Evolutionary conservation across 2,329 filamentous ascomycete species (phyloP), one percentile per base, ranked within the genome.

Genomic region (Sporothrix schenckii): DNA sequence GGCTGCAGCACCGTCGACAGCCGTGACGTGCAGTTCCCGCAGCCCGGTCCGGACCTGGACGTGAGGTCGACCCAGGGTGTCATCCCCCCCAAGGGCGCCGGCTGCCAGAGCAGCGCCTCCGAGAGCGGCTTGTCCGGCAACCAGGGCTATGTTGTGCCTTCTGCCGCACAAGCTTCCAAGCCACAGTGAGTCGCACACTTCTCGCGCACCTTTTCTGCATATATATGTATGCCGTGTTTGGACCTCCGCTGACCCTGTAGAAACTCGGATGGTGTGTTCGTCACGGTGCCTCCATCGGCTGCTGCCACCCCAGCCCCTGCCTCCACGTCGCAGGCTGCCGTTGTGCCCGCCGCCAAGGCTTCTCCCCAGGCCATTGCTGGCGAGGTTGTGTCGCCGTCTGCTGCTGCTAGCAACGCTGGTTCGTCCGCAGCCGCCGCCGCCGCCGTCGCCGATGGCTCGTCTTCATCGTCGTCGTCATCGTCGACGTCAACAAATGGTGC

Each of bases 1-100:
- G 72, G 71, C 67, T 73, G 72, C 69, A 70, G 21, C 44, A 70
- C 72, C 4, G 63, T 63, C 49, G 69, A 73, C 70, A 68, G 54
- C 27, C 27, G 58, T 4, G 67, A 71, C 24, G 52, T 71, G 82
- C 24, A 70, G 34, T 69, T 73, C 68, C 72, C 72, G 34, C 67
- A 71, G 52, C 69, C 71, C 14, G 72, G 72, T 4, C 71, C 71
- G 7, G 67, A 71, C 34, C 34, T 71, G 52, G 49, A 53, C 13
- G 56, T 94, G 39, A 92, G 89, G 44, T 92, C 90, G 80, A 91
- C 94, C 81, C 83, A 87, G 73, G 91, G 91, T 61, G 80, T 41
- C 1, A 27, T 66, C 14, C 52, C 67, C 24, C 70, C 70, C 13
- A 16, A 41, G n/a, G 70, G 70, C 21, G 47, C 82, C 52, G 69